These are phyloP conservation scores for Chaetomiaceae sp. DNA, from an alignment of 2,329 filamentous ascomycete genomes.

Conservation along the genomic window DNA sequence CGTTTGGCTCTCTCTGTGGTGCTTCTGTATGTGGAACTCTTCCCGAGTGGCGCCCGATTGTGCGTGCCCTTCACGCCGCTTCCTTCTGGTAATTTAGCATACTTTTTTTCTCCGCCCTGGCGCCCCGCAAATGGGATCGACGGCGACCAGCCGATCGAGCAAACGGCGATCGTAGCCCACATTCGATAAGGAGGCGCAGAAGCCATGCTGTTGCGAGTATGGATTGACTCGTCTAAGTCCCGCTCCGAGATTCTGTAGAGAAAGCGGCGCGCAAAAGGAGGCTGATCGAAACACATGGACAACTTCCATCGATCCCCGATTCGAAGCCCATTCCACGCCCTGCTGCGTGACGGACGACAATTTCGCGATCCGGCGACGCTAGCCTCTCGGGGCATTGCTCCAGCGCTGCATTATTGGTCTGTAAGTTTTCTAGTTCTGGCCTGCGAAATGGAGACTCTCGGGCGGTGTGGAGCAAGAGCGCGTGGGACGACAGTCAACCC, in stretches of 20 bases:
- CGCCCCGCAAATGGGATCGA: conserved; percentile 18
- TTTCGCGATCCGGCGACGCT: not conserved
- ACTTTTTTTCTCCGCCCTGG: conserved; percentile 9
- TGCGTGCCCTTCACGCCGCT: too few species aligned
- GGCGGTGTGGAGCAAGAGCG: too few species aligned
- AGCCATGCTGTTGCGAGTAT: too few species aligned
- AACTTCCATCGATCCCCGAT: not conserved
- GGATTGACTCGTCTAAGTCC: too few species aligned
- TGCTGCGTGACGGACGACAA: too few species aligned
- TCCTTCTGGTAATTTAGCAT: not conserved
- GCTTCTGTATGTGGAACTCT: not conserved
- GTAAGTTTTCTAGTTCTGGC: conserved; percentile 1
- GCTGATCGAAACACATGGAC: not conserved
- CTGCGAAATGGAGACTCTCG: too few species aligned
- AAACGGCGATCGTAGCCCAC: conserved; percentile 7
- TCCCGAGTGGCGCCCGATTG: not conserved
- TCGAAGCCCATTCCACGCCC: not conserved
- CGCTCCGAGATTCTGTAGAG: too few species aligned
- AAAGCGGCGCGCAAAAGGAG: too few species aligned
- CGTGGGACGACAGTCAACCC: too few species aligned
- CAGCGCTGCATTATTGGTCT: conserved; percentile 7
- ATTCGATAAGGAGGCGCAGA: not conserved
- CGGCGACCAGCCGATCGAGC: conserved; percentile 10
- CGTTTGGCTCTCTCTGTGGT: too few species aligned
- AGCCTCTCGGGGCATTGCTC: not conserved